A percentile compares a stretch with the other conserved stretches of the same genome.
Conservation (phyloP, 1,284 basidiomycete species). For the Gomphus bonarii region DNA sequence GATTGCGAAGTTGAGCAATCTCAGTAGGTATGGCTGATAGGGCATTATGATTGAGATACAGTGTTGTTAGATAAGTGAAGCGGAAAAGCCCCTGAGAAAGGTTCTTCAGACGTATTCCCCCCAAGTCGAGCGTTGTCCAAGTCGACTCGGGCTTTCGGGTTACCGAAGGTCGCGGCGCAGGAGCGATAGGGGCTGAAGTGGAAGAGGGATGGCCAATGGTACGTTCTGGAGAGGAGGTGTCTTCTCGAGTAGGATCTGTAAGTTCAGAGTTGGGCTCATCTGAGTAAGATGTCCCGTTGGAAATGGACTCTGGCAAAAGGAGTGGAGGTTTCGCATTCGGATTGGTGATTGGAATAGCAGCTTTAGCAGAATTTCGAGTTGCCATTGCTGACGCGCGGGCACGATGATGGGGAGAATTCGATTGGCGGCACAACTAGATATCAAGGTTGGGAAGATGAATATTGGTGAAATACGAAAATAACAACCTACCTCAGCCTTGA, state of each 20-base stretch:
- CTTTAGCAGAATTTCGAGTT: slow-evolving; percentile 64
- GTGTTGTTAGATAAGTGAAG: slow-evolving; percentile 87
- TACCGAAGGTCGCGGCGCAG: slow-evolving; percentile 47
- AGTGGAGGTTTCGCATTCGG: slow-evolving; percentile 53
- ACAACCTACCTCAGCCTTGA: slow-evolving; percentile 61
- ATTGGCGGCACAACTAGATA: slow-evolving; percentile 59
- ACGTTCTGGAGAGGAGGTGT: slow-evolving; percentile 27
- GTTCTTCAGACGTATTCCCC: slow-evolving; percentile 89
- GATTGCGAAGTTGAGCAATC: slow-evolving; percentile 76
- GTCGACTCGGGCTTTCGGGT: slow-evolving; percentile 56
- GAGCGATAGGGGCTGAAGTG: slow-evolving; percentile 55
- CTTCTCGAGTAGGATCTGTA: slow-evolving; percentile 18
- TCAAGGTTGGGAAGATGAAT: too few relatives aligned
- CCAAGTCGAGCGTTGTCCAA: slow-evolving; percentile 95
- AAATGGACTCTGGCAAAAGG: slow-evolving; percentile 13
- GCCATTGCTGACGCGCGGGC: slow-evolving; percentile 74
- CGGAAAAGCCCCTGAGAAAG: slow-evolving; percentile 79
- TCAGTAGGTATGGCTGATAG: slow-evolving; percentile 75
- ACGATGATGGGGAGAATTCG: slow-evolving; percentile 69
- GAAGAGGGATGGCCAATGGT: slow-evolving; percentile 52
- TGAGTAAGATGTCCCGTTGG: slow-evolving; percentile 25
- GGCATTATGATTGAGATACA: slow-evolving; percentile 97
- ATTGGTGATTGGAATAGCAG: slow-evolving; percentile 76
- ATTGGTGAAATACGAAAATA: background rate
- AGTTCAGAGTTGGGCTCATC: slow-evolving; percentile 25